Base-by-base conservation (phyloP, 306 rosid genomes). In the Alnus rubra region DNA sequence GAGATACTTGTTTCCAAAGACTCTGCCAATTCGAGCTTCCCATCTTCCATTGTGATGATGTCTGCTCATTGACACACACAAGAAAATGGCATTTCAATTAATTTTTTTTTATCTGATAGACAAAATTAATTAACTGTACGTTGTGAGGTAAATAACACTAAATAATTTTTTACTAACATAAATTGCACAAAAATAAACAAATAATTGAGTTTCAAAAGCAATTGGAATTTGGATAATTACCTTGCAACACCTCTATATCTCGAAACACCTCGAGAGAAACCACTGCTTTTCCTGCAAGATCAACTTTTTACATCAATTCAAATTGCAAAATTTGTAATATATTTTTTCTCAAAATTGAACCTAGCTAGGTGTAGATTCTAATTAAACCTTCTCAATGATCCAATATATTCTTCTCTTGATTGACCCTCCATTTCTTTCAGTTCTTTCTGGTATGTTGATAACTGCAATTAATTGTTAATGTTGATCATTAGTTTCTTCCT, bases 191-290 rank as follows among this genome's bases (percentile, higher is more conserved):
- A 39, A 39, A 39, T 4, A 3, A 39, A 39, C 5, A 1, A 33
- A 33, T 33, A 33, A 33, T 33, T 33, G 37, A 33, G 37, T 33
- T 1, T 33, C 37, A 33, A 7, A n/a, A n/a, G 33, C 14, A 56
- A 59, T 59, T 59, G 37, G 14, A 75, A 47, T 49, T 33, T 12
- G 45, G 45, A 42, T 42, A n/a, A 55, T 44, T 84, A 94, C 98
- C 98, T 91, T 55, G 98, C 97, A 0, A 94, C 98, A 0, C 98
- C 98, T 83, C 98, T 89, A 67, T 91, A 94, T 77, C 91, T 94
- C 10, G 98, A 94, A 70, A 92, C 98, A 68, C 98, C 98, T n/a
- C 98, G 88, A 48, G 98, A 94, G 77, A 94, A 94, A 28, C 98
- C 98, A 82, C 97, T 94, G 79, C 98, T 94, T 86, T 87, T 94